Evolutionary conservation across 129 eudicot species (phyloP).

Genomic region (Tanacetum coccineum): DNA sequence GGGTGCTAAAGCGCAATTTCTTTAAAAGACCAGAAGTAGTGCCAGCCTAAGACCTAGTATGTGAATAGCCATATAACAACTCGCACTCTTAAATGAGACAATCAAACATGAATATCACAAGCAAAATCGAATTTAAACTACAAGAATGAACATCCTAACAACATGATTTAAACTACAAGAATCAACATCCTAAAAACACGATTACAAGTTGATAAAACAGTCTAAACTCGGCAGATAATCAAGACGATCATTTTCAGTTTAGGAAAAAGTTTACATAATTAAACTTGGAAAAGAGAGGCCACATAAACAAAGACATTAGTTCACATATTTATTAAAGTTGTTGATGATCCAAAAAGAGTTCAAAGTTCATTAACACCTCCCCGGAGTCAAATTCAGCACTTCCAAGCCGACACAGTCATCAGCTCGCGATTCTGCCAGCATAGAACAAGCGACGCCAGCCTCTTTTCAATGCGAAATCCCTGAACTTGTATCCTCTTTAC

Average conservation of each 20-base stretch:
- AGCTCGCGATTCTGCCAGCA: conserved; percentile 59
- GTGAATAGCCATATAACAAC: not conserved
- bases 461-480: conserved; percentile 59
- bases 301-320: conserved; percentile 29
- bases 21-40: too few relatives aligned
- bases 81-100: not conserved
- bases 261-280: conserved; percentile 41
- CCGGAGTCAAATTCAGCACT: conserved; percentile 39
- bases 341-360: conserved; percentile 25
- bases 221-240: conserved; percentile 19
- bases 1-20: too few relatives aligned
- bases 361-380: conserved; percentile 35
- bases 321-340: conserved; percentile 34
- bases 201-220: conserved; percentile 15
- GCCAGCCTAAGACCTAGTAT: too few relatives aligned
- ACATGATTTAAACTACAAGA: too few relatives aligned
- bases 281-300: conserved; percentile 31
- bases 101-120: conserved; percentile 7
- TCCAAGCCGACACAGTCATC: conserved; percentile 62
- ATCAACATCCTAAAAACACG: not conserved
- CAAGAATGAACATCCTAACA: too few relatives aligned
- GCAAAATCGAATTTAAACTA: conserved; percentile 6
- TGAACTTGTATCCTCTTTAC: conserved; percentile 44
- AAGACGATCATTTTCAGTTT: conserved; percentile 17
- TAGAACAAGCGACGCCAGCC: conserved; percentile 51